phyloP scores from a whole-genome alignment of 345 rosid species.

The Pseudoturritis turrita region DNA sequence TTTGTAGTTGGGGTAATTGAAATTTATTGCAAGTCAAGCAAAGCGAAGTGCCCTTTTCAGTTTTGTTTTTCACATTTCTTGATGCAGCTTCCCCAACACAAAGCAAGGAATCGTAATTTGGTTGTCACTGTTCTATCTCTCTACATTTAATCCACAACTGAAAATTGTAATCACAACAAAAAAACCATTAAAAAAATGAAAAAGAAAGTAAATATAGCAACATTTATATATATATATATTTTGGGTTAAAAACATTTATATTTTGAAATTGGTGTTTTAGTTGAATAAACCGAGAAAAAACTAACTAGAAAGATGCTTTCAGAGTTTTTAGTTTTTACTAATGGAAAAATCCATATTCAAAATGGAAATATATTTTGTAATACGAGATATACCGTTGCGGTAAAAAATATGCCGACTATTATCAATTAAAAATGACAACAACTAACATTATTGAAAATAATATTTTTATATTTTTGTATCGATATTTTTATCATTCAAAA shows the following conservation, averaged over 20 bases:
- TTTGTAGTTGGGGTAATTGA: slow-evolving; percentile 27
- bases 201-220: neutral
- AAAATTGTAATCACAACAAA: neutral
- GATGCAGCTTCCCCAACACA: slow-evolving; percentile 26
- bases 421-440: no score
- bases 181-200: neutral
- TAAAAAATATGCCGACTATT: no score
- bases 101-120: slow-evolving; percentile 9
- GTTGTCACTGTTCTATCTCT: slow-evolving; percentile 1
- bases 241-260: neutral
- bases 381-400: neutral
- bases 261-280: neutral
- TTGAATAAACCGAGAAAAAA: neutral
- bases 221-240: no score
- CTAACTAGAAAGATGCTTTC: neutral
- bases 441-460: no score
- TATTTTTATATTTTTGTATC: no score
- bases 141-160: slow-evolving; percentile 22
- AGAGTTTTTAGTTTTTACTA: no score
- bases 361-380: no score
- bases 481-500: no score
- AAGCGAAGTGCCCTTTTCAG: slow-evolving; percentile 20
- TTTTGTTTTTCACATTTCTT: slow-evolving; percentile 22
- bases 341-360: no score
- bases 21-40: slow-evolving; percentile 38